These are phyloP conservation scores for Balansia obtecta DNA, from an alignment of 2,329 filamentous ascomycete genomes.

Conservation along the genomic window DNA sequence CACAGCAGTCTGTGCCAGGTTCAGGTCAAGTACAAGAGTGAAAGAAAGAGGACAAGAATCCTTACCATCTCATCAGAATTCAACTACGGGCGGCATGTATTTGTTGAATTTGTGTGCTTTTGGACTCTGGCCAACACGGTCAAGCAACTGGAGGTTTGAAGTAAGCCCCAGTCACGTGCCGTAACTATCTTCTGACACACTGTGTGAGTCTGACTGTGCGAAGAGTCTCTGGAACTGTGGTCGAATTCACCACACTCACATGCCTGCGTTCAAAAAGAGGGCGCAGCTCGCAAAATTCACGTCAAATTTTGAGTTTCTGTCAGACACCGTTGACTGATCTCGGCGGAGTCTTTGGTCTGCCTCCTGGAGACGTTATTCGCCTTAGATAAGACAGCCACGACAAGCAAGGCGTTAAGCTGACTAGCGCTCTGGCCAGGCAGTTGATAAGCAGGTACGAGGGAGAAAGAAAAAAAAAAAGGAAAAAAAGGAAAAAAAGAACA, in stretches of 20 bases:
- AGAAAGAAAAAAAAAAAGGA: background rate
- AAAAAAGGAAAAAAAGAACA: background rate
- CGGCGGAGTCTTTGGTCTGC: background rate
- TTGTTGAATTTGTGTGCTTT: background rate
- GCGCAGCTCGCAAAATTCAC: no score
- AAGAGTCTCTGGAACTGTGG: background rate
- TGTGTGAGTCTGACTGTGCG: background rate
- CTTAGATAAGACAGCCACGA: background rate
- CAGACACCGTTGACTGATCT: background rate
- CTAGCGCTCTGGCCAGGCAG: background rate
- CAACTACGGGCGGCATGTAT: background rate
- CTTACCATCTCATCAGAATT: background rate
- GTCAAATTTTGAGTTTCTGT: no score
- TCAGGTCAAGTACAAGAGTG: background rate
- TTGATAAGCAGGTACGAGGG: background rate
- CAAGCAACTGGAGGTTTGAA: no score
- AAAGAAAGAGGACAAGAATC: background rate
- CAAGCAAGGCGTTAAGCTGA: background rate
- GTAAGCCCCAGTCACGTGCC: no score
- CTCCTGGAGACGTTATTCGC: background rate
- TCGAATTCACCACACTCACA: no score
- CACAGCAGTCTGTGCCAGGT: slow-evolving; percentile 9
- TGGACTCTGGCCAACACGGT: background rate
- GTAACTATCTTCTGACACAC: no score
- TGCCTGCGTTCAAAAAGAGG: no score